These are phyloP conservation scores for Salvia miltiorrhiza DNA, from an alignment of 257 asterid species.

Conservation along the genomic window DNA sequence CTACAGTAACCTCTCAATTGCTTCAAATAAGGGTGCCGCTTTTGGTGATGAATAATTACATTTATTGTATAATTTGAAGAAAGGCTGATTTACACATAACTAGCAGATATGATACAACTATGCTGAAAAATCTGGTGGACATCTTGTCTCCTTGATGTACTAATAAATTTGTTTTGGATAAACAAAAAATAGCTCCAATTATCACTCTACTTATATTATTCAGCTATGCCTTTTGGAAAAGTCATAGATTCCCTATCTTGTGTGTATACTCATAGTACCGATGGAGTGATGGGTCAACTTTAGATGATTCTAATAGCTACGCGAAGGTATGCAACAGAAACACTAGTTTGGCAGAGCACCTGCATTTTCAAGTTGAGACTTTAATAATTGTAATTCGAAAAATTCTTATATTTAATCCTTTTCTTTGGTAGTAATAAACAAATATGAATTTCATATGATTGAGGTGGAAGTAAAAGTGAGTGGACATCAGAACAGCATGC, in stretches of 20 bases:
- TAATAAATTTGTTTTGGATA: not conserved
- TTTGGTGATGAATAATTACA: conserved; percentile 20
- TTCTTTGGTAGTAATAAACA: conserved; percentile 2
- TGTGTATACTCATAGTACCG: conserved; percentile 10
- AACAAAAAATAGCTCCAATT: not conserved
- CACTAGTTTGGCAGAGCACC: not conserved
- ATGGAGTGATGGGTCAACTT: not conserved
- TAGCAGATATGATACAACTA: not conserved
- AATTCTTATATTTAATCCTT: not conserved
- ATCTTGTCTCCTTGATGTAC: not conserved
- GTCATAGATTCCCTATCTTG: not conserved
- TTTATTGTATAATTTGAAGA: not conserved
- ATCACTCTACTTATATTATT: not conserved
- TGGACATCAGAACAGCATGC: not conserved
- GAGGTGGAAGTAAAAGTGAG: not conserved
- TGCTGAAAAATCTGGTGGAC: not conserved
- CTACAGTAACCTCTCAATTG: conserved; percentile 7
- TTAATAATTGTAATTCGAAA: not conserved
- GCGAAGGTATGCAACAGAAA: conserved; percentile 15
- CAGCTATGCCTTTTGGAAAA: not conserved
- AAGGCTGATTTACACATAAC: not conserved
- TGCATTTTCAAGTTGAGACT: not conserved
- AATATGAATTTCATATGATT: not conserved
- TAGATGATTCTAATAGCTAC: conserved; percentile 12
- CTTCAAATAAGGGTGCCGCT: conserved; percentile 5